Base-by-base conservation (phyloP, 371 early-diverging fungal species). In the Mucor saturninus region DNA sequence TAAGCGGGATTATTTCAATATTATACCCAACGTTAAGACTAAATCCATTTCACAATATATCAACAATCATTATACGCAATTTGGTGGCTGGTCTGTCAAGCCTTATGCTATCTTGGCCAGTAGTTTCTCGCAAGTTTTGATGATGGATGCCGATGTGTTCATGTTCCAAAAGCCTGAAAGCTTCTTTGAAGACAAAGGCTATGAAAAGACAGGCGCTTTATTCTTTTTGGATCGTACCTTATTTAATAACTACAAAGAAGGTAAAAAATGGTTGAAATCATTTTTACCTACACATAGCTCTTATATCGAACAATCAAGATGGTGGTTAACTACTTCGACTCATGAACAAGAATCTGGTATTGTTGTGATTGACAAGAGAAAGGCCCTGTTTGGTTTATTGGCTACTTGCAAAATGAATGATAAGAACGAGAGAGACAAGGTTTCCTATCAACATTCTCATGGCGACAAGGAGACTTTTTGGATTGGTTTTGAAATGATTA, bases 141-240 rank as follows among this genome's bases (percentile, higher is more conserved):
- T 93, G 59, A 76, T 91, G 72, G 92, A 93, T 72, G 90, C 92
- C 2, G 93, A 93, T 59, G 88, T 78, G 5, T 79, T 87, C 39
- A 87, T 90, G 69, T 74, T 91, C 61, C 76, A 86, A 59, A 70
- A 78, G 28, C 92, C 93, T 0, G 83, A 75, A 4, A 62, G 59
- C 0, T 56, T 90, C n/a, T 88, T 88, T 68, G 72, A 79, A 7
- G 83, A 84, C 60, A 64, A 74, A 11, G 84, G 83, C 1, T 91
- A 89, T 62, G 52, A 68, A 21, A 64, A 72, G 8, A 83, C 86
- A 0, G 88, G 91, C 6, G 72, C 84, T 0, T 58, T 90, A 3
- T 89, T 89, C 65, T 91, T 87, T 68, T 76, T 81, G 43, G 90
- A 91, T 62, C 83, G 89, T 11, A 83, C 85, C 0, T 71, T 85